These are phyloP conservation scores for Starmerella roubikii DNA, from an alignment of 805 yeast genomes.

Conservation along the genomic window DNA sequence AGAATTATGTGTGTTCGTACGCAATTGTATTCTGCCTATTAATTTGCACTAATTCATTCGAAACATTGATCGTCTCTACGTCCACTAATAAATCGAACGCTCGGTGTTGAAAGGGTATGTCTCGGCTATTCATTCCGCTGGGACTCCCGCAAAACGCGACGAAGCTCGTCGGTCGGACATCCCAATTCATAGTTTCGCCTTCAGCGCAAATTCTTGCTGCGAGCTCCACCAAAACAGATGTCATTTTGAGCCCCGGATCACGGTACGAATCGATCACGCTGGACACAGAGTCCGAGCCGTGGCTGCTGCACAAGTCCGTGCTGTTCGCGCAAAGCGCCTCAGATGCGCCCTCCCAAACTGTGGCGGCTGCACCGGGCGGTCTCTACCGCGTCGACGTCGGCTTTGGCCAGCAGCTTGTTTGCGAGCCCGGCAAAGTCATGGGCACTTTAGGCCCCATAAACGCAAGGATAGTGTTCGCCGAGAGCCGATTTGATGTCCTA, in stretches of 20 bases:
- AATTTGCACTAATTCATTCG: too few species aligned
- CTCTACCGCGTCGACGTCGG: slow-evolving; percentile 12
- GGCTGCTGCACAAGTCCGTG: slow-evolving; percentile 2
- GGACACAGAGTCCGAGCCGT: background rate
- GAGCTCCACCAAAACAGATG: background rate
- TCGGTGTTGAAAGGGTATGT: too few species aligned
- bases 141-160: slow-evolving; percentile 9
- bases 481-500: slow-evolving; percentile 9
- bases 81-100: too few species aligned
- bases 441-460: slow-evolving; percentile 6
- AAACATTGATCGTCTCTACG: too few species aligned
- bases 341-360: background rate
- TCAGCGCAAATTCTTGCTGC: slow-evolving; percentile 7
- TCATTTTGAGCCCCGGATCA: slow-evolving; percentile 4
- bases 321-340: slow-evolving; percentile 3
- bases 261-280: background rate
- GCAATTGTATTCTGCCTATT: too few species aligned
- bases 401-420: slow-evolving; percentile 8
- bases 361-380: slow-evolving; percentile 10
- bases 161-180: slow-evolving; percentile 1
- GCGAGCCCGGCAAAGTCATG: slow-evolving; percentile 7
- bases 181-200: slow-evolving; percentile 1
- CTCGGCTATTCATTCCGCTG: slow-evolving; percentile 1
- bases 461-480: slow-evolving; percentile 4
- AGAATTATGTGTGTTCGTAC: too few species aligned